phyloP scores from a whole-genome alignment of 495 filamentous ascomycete genomes.

The Friedmanniomyces simplex region DNA sequence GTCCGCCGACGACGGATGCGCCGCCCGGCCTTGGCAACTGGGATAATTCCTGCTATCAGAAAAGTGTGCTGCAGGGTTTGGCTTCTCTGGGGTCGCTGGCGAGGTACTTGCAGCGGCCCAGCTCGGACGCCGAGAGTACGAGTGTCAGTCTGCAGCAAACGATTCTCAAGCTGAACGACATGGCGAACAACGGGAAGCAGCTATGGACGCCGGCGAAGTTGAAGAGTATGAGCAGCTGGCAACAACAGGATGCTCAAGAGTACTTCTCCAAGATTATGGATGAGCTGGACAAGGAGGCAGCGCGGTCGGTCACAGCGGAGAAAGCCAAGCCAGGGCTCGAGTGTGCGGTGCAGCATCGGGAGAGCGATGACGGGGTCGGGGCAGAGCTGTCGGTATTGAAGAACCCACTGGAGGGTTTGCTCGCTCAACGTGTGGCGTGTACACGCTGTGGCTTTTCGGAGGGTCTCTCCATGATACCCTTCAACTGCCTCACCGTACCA shows the following conservation, averaged over 20 bases:
- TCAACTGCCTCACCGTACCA: constrained; percentile 85
- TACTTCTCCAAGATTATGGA: constrained; percentile 88
- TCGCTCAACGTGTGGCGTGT: constrained; percentile 85
- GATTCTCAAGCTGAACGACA: constrained; percentile 55
- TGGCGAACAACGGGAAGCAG: constrained; percentile 53
- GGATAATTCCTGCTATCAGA: constrained; percentile 96
- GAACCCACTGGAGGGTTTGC: constrained; percentile 76
- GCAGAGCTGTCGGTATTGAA: constrained; percentile 16
- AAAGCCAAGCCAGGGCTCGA: constrained; percentile 31
- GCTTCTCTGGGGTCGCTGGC: constrained; percentile 60
- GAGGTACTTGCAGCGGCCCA: constrained; percentile 39
- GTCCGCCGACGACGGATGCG: constrained; percentile 24
- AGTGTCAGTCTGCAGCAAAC: constrained; percentile 51
- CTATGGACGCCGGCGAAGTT: constrained; percentile 69
- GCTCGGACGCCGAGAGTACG: constrained; percentile 28
- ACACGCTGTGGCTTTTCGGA: constrained; percentile 76
- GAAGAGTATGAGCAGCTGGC: constrained; percentile 82
- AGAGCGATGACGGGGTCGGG: constrained; percentile 20
- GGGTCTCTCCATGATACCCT: constrained; percentile 76
- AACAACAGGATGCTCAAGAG: constrained; percentile 98
- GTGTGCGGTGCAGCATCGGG: constrained; percentile 15
- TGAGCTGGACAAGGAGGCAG: constrained; percentile 56
- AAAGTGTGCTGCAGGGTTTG: constrained; percentile 80
- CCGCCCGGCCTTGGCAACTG: constrained; percentile 80
- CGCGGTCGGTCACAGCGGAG: not conserved